Evolutionary conservation across 768 basidiomycete species (phyloP), one percentile per base, ranked within the genome.

Genomic region (Sarcomyxa edulis): DNA sequence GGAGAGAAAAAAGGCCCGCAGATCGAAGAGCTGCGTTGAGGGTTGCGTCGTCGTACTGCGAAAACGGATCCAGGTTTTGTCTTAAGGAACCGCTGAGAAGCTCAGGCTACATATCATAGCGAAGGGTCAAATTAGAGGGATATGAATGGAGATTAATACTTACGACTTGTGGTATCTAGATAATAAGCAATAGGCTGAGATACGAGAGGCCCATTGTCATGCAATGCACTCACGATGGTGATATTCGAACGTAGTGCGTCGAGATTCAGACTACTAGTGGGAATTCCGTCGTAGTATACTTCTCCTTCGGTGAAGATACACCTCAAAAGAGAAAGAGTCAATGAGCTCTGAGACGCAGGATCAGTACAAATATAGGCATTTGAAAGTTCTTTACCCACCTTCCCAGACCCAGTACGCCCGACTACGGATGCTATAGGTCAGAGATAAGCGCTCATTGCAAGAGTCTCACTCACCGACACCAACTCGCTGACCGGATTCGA

Each of bases 401-500:
- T 38, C 59, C 51, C 49, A 8, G 51, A 50, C 18, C 55, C 55
- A 4, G 55, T 56, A n/a, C 55, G 43, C 5, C 55, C 55, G 6
- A 55, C 52, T n/a, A n/a, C n/a, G n/a, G 53, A 58, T 54, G 11
- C 70, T 69, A 3, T 11, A 10, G 11, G 11, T 20, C 6, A n/a
- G 22, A 10, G 19, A 4, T 11, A 30, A 31, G n/a, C n/a, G n/a
- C n/a, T n/a, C n/a, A n/a, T 32, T 11, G 37, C 37, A 12, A 44
- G 7, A 12, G 30, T 38, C 3, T 26, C 46, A 16, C 36, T 50
- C 35, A 16, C 42, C 42, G 48, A 68, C 62, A 18, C 79, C 79
- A 30, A 84, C 62, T 14, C 75, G 67, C 45, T 80, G 69, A 7
- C 80, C 80, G n/a, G 72, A 66, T 34, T 66, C 59, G 43, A 81